Evolutionary conservation across 208 protist genomes (phyloP), one percentile per base, ranked within the genome.

Genomic region (Acanthamoeba polyphaga): DNA sequence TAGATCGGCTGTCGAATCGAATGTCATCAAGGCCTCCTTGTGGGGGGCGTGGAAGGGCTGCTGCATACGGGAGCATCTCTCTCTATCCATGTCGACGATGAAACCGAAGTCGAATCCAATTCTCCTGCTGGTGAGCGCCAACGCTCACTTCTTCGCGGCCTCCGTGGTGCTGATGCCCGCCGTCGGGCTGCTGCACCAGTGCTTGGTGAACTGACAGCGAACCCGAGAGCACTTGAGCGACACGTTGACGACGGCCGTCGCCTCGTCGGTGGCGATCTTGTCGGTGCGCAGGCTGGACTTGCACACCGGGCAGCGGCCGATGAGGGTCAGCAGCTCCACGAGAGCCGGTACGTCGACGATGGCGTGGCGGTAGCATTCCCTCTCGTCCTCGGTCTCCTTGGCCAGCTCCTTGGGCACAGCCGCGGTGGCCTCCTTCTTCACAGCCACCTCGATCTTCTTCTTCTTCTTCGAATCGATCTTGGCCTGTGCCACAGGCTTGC

Each of bases 121-220:
- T 58, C 53, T 58, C 53, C 53, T 19, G 9, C 10, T 15, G 22
- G 32, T 15, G 22, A 29, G 24, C 15, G 10, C 32, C n/a, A 0
- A 32, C 70, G 38, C 15, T 43, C 22, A 80, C 70, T 80, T 80
- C 27, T 17, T 43, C 15, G 70, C 17, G 15, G 70, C 6, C 17
- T 80, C 34, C 24, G 70, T 51, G 70, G 70, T 12, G 76, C 46
- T 43, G 49, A 85, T 60, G 38, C 46, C 76, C 17, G 76, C 76
- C 29, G 76, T 85, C 7, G 49, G 76, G 76, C 76, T 85, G 76
- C 76, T 85, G 76, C 76, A 85, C 76, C 76, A 85, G 24, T 60
- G 76, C 76, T 85, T 85, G 76, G 46, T 58, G 46, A 85, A 85
- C 46, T 85, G 76, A 22, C 76, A 85, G 24, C 76, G 76, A 34